Evolutionary conservation across 495 filamentous ascomycete genomes (phyloP).

Genomic region (Pseudevernia furfuracea): DNA sequence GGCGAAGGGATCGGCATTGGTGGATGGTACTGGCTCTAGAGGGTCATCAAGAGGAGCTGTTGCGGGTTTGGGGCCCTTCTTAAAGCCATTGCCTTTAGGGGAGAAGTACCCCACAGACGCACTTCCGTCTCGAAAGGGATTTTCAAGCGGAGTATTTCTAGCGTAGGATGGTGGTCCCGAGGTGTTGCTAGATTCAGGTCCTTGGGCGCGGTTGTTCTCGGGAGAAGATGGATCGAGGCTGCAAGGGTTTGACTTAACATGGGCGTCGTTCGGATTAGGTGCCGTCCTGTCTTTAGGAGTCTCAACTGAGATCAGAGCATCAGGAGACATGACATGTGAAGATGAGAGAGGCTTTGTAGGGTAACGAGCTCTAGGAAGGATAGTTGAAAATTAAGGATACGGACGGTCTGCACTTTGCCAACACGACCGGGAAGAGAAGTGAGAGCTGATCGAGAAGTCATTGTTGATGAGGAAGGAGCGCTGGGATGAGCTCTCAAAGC

Average conservation of each 20-base stretch:
- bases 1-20: not conserved
- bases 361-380: no score
- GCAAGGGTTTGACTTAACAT: not conserved
- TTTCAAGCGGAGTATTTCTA: not conserved
- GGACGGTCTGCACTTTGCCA: not conserved
- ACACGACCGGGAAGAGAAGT: not conserved
- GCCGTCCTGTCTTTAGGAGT: not conserved
- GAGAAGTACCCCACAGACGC: not conserved
- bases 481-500: not conserved
- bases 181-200: not conserved
- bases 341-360: not conserved
- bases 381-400: not conserved
- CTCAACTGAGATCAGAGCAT: not conserved
- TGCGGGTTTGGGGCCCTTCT: not conserved
- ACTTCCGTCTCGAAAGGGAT: not conserved
- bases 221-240: not conserved
- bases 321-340: not conserved
- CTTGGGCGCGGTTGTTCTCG: not conserved
- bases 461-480: not conserved
- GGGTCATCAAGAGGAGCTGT: not conserved
- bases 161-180: not conserved
- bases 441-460: not conserved
- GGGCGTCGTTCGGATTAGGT: not conserved
- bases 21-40: no score
- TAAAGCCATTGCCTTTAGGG: not conserved